A percentile compares a stretch with the other conserved stretches of the same genome.
Evolutionary conservation across 306 rosid genomes (phyloP).

Genomic region (Prosopis cineraria): DNA sequence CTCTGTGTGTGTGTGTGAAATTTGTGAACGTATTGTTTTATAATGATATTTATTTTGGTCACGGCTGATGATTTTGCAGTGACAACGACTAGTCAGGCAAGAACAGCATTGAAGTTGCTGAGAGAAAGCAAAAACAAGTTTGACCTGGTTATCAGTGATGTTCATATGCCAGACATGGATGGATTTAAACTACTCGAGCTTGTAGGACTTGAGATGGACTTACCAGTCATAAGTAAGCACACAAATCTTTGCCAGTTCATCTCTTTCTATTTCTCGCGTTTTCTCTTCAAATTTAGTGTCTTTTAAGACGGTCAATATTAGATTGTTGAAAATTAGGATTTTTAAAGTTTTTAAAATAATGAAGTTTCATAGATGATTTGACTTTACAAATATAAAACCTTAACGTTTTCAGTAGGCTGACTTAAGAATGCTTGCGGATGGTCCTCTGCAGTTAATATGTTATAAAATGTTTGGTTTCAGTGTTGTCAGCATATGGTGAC

Average conservation of each 20-base stretch:
- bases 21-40: not conserved
- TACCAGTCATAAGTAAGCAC: conserved; percentile 90
- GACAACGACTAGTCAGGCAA: conserved; percentile 68
- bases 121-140: conserved; percentile 71
- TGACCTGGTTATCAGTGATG: conserved; percentile 94
- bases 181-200: conserved; percentile 96
- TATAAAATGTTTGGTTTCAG: conserved; percentile 44
- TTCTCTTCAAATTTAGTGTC: not conserved
- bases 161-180: conserved; percentile 99
- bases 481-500: conserved; percentile 88
- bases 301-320: not conserved
- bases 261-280: not conserved
- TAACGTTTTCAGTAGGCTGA: not conserved
- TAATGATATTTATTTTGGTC: conserved; percentile 4
- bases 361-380: conserved; percentile 3
- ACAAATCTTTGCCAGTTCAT: conserved; percentile 5
- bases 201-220: conserved; percentile 96
- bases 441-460: not conserved
- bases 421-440: not conserved
- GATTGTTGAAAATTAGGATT: not conserved
- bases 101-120: conserved; percentile 67
- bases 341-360: not conserved
- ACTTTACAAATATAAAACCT: not conserved
- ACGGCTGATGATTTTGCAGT: conserved; percentile 59
- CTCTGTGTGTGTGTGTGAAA: not conserved